Evolutionary conservation across 1,284 basidiomycete genomes (phyloP), one percentile per base, ranked within the genome.

Genomic region (Rhodotorula sp.): DNA sequence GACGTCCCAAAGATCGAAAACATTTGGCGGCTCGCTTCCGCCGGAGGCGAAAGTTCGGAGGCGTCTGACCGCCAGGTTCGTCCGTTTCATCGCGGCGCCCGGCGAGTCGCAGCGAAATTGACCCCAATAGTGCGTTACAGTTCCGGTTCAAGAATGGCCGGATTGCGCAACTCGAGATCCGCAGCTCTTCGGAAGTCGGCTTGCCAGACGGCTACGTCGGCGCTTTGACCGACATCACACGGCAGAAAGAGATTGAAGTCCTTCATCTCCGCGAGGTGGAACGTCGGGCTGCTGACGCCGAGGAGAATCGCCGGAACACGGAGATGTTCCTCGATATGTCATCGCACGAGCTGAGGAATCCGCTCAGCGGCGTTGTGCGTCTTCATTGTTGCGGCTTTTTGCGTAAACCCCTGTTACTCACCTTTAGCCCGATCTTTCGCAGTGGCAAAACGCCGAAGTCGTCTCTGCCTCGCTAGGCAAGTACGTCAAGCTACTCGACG

Each of bases 191-290:
- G 17, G 69, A 68, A 24, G 69, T 62, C n/a, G 69, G 69, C 6
- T 58, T 66, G 4, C 64, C 64, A 0, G 53, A 64, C 20, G 71
- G 64, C 37, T 78, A 75, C 63, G 75, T 77, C 33, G 77, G 73
- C 58, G 73, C 75, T 18, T 68, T 77, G 26, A 78, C 77, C 30
- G 78, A 78, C 62, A 76, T 79, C 48, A 77, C 72, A 1, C 62
- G 64, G 30, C 74, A 74, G 33, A 76, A 76, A 59, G 68, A 69
- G 45, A 53, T 72, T 49, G 76, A 77, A 55, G 49, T 68, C 26
- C 65, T 69, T n/a, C 75, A 76, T 67, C 67, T 77, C 22, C 71
- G 73, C n/a, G 72, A 67, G 37, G 75, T 75, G 54, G 76, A 77
- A 57, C 66, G 68, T 62, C 63, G 76, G 20, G 69, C 70, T 14